Evolutionary conservation across 768 basidiomycete species (phyloP).

Genomic region (Xerocomellus amylosporus): DNA sequence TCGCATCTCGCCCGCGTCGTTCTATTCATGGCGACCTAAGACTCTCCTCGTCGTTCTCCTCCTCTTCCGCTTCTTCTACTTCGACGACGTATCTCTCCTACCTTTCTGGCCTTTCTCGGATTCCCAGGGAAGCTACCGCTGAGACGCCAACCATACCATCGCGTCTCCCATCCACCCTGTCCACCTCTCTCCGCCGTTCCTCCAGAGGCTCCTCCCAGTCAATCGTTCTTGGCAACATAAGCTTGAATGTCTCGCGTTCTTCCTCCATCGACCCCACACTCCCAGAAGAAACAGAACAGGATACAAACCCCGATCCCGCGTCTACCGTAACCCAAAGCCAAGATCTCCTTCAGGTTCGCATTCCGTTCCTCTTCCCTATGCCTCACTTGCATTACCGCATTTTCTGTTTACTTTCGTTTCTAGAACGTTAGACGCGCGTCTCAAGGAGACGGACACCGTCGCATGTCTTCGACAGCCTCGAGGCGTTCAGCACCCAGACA

Average conservation of each 20-base stretch:
- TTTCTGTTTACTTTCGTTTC: neutral
- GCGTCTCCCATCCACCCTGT: conserved; percentile 10
- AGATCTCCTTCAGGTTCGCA: conserved; percentile 30
- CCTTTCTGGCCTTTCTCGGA: conserved; percentile 10
- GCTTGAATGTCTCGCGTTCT: conserved; percentile 24
- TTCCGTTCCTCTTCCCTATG: neutral
- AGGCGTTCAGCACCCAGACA: conserved; percentile 13
- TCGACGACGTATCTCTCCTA: conserved; percentile 20
- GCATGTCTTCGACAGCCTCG: conserved; percentile 22
- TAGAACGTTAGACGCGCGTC: conserved; percentile 24
- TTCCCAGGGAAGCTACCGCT: neutral
- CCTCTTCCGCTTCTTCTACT: conserved; percentile 18
- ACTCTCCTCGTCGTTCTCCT: conserved; percentile 20
- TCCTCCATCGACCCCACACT: conserved; percentile 15
- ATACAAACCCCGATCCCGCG: conserved; percentile 2
- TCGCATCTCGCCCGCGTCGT: conserved; percentile 24
- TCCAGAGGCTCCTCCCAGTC: conserved; percentile 23
- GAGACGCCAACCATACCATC: conserved; percentile 22
- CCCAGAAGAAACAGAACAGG: conserved; percentile 13
- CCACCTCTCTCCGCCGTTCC: conserved; percentile 24
- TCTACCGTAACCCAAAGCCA: conserved; percentile 26
- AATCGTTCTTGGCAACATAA: conserved; percentile 26
- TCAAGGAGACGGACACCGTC: conserved; percentile 17
- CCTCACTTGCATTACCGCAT: neutral
- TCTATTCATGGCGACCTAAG: conserved; percentile 11